These are phyloP conservation scores for Cucurbita maxima DNA, from an alignment of 306 rosid species.

Conservation along the genomic window DNA sequence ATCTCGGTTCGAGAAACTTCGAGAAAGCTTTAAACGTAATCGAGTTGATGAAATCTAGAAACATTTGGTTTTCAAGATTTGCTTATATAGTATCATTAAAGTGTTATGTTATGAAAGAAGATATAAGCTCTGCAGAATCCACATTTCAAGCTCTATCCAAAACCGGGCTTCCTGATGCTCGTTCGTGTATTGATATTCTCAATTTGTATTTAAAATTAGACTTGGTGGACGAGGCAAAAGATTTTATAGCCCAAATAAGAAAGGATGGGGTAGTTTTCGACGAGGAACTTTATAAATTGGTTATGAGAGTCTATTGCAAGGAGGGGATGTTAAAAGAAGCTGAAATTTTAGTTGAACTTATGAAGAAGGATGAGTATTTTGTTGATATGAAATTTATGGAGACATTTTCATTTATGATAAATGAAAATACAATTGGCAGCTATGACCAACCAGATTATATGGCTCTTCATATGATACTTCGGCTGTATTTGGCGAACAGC, in stretches of 20 bases:
- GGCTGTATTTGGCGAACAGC: slow-evolving; percentile 39
- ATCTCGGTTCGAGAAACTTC: slow-evolving; percentile 53
- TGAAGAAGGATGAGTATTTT: slow-evolving; percentile 23
- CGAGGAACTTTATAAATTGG: slow-evolving; percentile 52
- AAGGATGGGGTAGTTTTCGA: slow-evolving; percentile 34
- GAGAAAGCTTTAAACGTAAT: slow-evolving; percentile 52
- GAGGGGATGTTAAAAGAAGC: slow-evolving; percentile 63
- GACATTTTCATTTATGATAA: slow-evolving; percentile 37
- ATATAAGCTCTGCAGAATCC: slow-evolving; percentile 49
- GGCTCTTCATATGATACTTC: slow-evolving; percentile 61
- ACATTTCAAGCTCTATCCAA: slow-evolving; percentile 53
- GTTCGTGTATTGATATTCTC: slow-evolving; percentile 74
- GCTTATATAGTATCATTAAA: slow-evolving; percentile 70
- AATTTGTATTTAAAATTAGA: slow-evolving; percentile 41
- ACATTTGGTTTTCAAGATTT: slow-evolving; percentile 58
- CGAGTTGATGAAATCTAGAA: slow-evolving; percentile 61
- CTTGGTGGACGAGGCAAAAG: slow-evolving; percentile 46
- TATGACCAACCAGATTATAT: slow-evolving; percentile 33
- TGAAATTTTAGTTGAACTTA: slow-evolving; percentile 35
- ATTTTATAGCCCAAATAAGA: slow-evolving; percentile 43
- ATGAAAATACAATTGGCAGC: slow-evolving; percentile 21
- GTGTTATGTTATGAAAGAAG: slow-evolving; percentile 76
- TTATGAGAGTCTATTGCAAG: slow-evolving; percentile 59
- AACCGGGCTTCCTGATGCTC: slow-evolving; percentile 81
- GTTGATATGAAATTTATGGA: slow-evolving; percentile 29